A percentile compares a stretch with the other conserved stretches of the same genome.
phyloP scores from a whole-genome alignment of 768 basidiomycete genomes.

The Suillus sp. region DNA sequence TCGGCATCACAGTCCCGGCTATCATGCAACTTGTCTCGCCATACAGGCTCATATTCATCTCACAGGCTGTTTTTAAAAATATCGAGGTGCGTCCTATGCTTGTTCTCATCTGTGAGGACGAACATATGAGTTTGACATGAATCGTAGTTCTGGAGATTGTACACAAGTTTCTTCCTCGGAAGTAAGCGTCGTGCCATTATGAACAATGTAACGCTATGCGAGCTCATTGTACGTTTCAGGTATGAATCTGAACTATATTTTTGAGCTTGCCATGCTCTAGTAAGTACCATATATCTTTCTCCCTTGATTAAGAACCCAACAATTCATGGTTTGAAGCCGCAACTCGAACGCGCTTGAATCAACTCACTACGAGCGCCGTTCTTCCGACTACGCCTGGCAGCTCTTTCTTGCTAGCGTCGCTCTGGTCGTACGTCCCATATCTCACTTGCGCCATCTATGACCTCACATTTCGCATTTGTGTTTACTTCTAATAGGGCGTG shows the following conservation, averaged over 20 bases:
- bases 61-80: slow-evolving; percentile 42
- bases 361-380: slow-evolving; percentile 55
- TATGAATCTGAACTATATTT: slow-evolving; percentile 37
- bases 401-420: slow-evolving; percentile 52
- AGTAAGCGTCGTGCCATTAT: slow-evolving; percentile 38
- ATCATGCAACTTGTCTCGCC: slow-evolving; percentile 54
- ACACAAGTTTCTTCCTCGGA: slow-evolving; percentile 75
- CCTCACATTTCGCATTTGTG: slow-evolving; percentile 5
- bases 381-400: slow-evolving; percentile 81
- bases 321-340: slow-evolving; percentile 47
- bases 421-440: slow-evolving; percentile 56
- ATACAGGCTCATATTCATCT: slow-evolving; percentile 58
- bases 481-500: slow-evolving; percentile 37
- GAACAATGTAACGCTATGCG: slow-evolving; percentile 1
- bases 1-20: slow-evolving; percentile 60
- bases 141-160: slow-evolving; percentile 68
- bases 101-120: background rate
- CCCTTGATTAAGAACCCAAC: slow-evolving; percentile 2
- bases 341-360: slow-evolving; percentile 66
- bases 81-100: slow-evolving; percentile 50
- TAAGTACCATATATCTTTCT: slow-evolving; percentile 21
- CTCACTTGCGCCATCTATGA: slow-evolving; percentile 10
- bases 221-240: slow-evolving; percentile 22
- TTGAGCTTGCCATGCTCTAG: slow-evolving; percentile 48
- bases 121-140: background rate